Conservation (phyloP, 345 rosid species). For the Heritiera fomes region DNA sequence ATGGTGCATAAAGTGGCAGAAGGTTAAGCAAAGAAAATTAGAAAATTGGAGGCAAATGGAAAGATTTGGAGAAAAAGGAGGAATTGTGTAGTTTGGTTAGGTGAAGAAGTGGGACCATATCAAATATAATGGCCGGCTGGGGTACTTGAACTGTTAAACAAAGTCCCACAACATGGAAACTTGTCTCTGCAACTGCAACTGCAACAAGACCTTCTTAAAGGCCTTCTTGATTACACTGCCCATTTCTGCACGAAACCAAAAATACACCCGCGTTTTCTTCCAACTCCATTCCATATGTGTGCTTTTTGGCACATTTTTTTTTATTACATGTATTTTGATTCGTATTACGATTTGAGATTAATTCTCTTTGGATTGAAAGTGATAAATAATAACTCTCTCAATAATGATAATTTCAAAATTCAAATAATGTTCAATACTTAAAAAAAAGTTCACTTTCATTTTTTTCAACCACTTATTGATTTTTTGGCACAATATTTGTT, state of each 20-base stretch:
- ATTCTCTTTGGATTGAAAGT: no score
- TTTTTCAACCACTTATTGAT: no score
- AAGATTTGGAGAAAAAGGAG: not conserved
- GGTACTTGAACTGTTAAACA: not conserved
- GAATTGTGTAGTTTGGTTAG: constrained; percentile 23
- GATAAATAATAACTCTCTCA: no score
- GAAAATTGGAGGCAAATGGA: not conserved
- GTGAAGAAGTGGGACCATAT: constrained; percentile 13
- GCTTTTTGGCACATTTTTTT: no score
- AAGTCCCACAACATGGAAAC: constrained; percentile 31
- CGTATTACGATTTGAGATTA: no score
- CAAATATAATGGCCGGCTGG: constrained; percentile 20
- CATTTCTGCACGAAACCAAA: not conserved
- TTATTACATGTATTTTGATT: no score
- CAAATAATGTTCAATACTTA: no score
- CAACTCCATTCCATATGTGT: not conserved
- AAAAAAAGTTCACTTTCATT: no score
- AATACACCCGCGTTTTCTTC: not conserved
- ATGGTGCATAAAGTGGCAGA: not conserved
- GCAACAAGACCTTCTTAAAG: not conserved
- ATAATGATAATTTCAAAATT: no score
- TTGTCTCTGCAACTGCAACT: constrained; percentile 17
- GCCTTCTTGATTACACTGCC: not conserved
- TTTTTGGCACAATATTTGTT: no score
- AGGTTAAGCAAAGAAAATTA: not conserved